phyloP scores from a whole-genome alignment of 805 yeast genomes.

The Candida wancherniae region DNA sequence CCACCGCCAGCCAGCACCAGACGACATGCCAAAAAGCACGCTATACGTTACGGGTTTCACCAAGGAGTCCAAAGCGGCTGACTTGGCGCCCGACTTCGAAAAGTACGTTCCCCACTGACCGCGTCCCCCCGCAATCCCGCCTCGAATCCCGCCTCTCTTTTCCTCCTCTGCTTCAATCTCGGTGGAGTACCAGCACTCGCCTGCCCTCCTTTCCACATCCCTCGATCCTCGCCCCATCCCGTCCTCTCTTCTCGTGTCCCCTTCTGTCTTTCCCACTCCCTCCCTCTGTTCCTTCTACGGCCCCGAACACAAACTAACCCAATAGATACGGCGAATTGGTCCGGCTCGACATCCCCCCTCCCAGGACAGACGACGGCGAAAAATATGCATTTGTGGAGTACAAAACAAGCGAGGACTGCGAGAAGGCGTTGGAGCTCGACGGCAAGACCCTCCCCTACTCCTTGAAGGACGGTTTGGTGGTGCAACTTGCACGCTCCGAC shows the following conservation, averaged over 20 bases:
- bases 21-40: slow-evolving; percentile 41
- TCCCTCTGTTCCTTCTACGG: too few species aligned
- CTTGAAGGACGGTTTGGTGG: slow-evolving; percentile 39
- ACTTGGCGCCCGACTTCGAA: slow-evolving; percentile 57
- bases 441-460: slow-evolving; percentile 43
- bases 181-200: slow-evolving; percentile 1
- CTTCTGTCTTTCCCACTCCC: slow-evolving; percentile 3
- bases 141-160: slow-evolving; percentile 3
- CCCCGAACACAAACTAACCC: slow-evolving; percentile 10
- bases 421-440: slow-evolving; percentile 46
- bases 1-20: not conserved
- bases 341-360: slow-evolving; percentile 60
- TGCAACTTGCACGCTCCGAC: slow-evolving; percentile 54
- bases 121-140: slow-evolving; percentile 5
- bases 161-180: slow-evolving; percentile 5
- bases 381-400: slow-evolving; percentile 64
- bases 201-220: slow-evolving; percentile 3
- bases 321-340: slow-evolving; percentile 52
- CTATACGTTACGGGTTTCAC: slow-evolving; percentile 56
- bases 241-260: slow-evolving; percentile 3
- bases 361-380: slow-evolving; percentile 53
- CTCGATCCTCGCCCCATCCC: slow-evolving; percentile 4
- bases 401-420: slow-evolving; percentile 48
- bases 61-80: slow-evolving; percentile 50
- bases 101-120: slow-evolving; percentile 40